phyloP scores from a whole-genome alignment of 2,329 filamentous ascomycete species.

The Phyllosticta ampelicida region DNA sequence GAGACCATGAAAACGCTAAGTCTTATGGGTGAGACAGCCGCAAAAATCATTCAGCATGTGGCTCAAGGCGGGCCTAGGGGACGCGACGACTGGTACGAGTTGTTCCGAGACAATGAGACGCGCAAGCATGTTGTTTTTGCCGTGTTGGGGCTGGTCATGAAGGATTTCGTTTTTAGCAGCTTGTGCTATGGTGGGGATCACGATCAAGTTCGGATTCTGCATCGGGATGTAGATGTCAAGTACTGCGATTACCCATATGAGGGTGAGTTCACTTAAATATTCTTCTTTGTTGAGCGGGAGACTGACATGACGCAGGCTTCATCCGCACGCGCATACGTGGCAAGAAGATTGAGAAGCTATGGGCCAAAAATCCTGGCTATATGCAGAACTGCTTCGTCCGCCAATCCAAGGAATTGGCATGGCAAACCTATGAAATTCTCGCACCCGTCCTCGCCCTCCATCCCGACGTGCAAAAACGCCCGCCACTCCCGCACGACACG shows the following conservation, averaged over 20 bases:
- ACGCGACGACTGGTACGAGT: background rate
- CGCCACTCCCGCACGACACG: background rate
- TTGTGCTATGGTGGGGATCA: slow-evolving; percentile 1
- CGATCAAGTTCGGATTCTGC: background rate
- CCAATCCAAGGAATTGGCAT: background rate
- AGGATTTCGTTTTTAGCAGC: slow-evolving; percentile 8
- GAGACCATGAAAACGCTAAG: background rate
- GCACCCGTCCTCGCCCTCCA: background rate
- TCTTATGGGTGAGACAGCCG: background rate
- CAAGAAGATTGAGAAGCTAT: background rate
- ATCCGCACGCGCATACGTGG: background rate
- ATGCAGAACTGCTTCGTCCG: background rate
- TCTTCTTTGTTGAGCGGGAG: no score
- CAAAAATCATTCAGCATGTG: background rate
- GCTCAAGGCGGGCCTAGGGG: background rate
- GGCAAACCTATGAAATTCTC: background rate
- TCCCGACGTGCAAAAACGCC: background rate
- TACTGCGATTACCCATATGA: background rate
- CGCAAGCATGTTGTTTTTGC: background rate
- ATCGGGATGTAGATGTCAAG: background rate
- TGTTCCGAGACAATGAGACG: background rate
- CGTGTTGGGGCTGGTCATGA: slow-evolving; percentile 1
- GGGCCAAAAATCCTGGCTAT: background rate
- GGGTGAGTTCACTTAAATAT: background rate
- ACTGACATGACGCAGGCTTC: slow-evolving; percentile 4